Conservation (phyloP, 371 early-diverging fungal species). For the Batrachochytrium dendrobatidis region DNA sequence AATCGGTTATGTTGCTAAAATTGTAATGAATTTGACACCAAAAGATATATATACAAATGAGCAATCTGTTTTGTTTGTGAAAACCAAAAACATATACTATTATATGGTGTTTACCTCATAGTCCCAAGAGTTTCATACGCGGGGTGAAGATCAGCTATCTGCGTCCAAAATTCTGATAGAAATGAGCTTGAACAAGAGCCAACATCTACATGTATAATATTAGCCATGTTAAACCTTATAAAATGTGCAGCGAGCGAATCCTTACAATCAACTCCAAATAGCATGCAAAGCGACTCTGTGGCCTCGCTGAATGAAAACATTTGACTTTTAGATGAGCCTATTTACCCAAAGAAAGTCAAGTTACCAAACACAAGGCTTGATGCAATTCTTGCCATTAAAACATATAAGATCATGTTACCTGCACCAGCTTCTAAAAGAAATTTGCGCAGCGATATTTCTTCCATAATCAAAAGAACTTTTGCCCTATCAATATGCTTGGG, state of each 20-base stretch:
- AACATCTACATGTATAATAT: neutral
- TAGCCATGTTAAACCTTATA: neutral
- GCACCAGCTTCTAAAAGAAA: neutral
- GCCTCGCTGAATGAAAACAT: neutral
- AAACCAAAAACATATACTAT: neutral
- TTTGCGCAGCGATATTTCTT: slow-evolving; percentile 5
- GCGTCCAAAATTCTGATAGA: neutral
- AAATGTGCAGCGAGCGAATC: neutral
- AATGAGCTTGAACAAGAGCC: neutral
- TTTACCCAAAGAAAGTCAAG: neutral
- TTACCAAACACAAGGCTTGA: neutral
- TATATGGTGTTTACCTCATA: neutral
- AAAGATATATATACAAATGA: no score
- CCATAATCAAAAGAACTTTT: neutral
- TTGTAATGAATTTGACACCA: no score
- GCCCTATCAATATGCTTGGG: neutral
- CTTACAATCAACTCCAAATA: neutral
- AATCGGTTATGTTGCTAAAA: slow-evolving; percentile 1
- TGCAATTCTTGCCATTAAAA: neutral
- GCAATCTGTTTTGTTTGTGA: no score
- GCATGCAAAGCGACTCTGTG: neutral
- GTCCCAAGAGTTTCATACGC: neutral
- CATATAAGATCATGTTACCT: neutral
- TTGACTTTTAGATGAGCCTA: neutral
- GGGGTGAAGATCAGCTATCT: neutral